phyloP scores from a whole-genome alignment of 1,284 basidiomycete species.

The Moniliella sp. region DNA sequence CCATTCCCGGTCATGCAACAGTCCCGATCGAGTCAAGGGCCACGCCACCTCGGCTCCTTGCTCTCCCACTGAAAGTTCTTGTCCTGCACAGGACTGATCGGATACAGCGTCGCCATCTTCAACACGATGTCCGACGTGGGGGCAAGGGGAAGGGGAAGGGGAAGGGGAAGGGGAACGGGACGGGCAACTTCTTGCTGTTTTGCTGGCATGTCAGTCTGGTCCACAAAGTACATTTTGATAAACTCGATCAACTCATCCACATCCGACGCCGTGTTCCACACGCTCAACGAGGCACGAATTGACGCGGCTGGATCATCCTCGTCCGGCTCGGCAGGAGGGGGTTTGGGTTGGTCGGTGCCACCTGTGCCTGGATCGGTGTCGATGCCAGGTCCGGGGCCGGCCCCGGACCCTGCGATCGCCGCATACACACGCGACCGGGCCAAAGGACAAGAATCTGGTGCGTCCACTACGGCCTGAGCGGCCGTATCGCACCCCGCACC shows the following conservation, averaged over 20 bases:
- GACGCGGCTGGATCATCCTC: conserved; percentile 3
- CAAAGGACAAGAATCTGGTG: not conserved
- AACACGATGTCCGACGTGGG: too few species aligned
- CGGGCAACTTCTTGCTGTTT: too few species aligned
- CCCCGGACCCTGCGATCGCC: not conserved
- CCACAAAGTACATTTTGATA: conserved; percentile 5
- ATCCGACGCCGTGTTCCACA: conserved; percentile 11
- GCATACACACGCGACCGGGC: not conserved
- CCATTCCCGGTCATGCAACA: conserved; percentile 14
- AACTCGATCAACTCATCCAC: conserved; percentile 10
- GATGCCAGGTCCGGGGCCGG: not conserved
- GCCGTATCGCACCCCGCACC: conserved; percentile 10
- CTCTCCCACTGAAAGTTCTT: conserved; percentile 3
- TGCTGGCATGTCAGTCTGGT: too few species aligned
- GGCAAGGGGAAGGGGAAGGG: too few species aligned
- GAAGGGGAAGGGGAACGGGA: too few species aligned
- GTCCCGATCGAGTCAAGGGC: conserved; percentile 9
- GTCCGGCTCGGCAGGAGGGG: conserved; percentile 5
- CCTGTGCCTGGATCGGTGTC: not conserved
- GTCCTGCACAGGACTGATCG: conserved; percentile 16
- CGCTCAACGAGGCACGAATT: conserved; percentile 10
- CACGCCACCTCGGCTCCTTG: conserved; percentile 3
- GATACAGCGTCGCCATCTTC: conserved; percentile 10
- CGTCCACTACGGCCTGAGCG: not conserved
- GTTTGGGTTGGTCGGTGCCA: not conserved